Evolutionary conservation across 208 protist species (phyloP), one percentile per base, ranked within the genome.

Genomic region (Acanthamoeba castellanii): DNA sequence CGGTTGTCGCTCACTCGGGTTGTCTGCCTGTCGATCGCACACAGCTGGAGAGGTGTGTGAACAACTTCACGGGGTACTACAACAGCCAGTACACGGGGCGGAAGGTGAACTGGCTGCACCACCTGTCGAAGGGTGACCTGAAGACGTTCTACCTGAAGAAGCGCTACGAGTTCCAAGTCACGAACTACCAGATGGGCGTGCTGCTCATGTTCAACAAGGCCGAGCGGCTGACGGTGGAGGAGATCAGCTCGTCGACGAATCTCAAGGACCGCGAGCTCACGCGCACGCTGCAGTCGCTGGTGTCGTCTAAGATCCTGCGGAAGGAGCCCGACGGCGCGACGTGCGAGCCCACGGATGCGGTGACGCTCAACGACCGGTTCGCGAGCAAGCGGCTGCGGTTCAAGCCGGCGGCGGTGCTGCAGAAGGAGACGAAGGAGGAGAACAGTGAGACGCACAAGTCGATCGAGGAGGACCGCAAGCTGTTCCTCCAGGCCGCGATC

Each of bases 41-140:
- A 32, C 68, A 76, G 68, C 30, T 95, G 37, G 70, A 61, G 78
- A 25, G 30, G 18, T 92, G 76, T 45, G 66, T 76, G 18, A 57
- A 95, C 34, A 57, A 52, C 76, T 95, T 95, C 61, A 66, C 37
- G 32, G 88, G 47, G 6, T 92, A 59, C 61, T 97, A 97, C 90
- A 76, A 95, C 89, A 13, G 30, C 11, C 72, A 97, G 82, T 88
- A 97, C 85, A 93, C 32, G 18, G 97, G 97, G 30, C 74, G 97
- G 25, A 97, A 97, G 95, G 55, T 98, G 9, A 97, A 95, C 72
- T 98, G 97, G 97, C 84, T 97, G 30, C 96, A 96, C 50, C 95
- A 97, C 76, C 78, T 97, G 6, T 96, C 89, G 22, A 98, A 96
- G n/a, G 97, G 94, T 57, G 96, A 98, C 50, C 89, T 98, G 18